Conservation (phyloP, 805 yeast genomes). For the Candida sithepensis region DNA sequence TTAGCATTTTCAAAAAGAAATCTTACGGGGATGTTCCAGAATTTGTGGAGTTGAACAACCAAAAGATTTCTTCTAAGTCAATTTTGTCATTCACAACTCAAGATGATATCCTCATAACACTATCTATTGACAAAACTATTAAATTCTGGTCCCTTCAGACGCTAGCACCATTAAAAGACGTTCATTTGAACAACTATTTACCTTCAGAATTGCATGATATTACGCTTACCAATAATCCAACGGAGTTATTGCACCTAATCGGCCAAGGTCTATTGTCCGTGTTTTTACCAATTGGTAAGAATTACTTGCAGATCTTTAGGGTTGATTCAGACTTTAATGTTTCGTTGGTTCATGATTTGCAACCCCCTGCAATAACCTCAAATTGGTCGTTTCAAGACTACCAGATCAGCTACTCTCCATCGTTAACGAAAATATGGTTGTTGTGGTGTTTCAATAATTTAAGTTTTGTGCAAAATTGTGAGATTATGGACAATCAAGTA, state of each 20-base stretch:
- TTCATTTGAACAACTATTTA: slow-evolving; percentile 20
- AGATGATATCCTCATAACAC: slow-evolving; percentile 31
- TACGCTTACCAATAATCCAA: slow-evolving; percentile 19
- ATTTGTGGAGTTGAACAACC: slow-evolving; percentile 15
- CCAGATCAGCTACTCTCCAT: slow-evolving; percentile 6
- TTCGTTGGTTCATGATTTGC: slow-evolving; percentile 6
- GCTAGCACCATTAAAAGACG: slow-evolving; percentile 23
- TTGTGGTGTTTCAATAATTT: slow-evolving; percentile 24
- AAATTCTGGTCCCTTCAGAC: slow-evolving; percentile 56
- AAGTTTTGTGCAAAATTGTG: slow-evolving; percentile 19
- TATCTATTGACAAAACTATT: slow-evolving; percentile 51
- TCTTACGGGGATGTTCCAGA: slow-evolving; percentile 8
- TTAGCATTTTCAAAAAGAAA: slow-evolving; percentile 20
- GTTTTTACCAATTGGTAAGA: slow-evolving; percentile 25
- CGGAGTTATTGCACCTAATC: slow-evolving; percentile 12
- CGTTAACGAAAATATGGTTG: slow-evolving; percentile 17
- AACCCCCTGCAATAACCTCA: slow-evolving; percentile 14
- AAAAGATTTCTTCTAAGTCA: slow-evolving; percentile 23
- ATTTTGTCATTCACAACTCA: slow-evolving; percentile 15
- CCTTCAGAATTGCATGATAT: slow-evolving; percentile 18
- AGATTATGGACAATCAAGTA: slow-evolving; percentile 3
- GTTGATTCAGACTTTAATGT: slow-evolving; percentile 12
- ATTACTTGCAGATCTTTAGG: slow-evolving; percentile 20
- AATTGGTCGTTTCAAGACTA: slow-evolving; percentile 28
- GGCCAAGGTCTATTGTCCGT: slow-evolving; percentile 15